Evolutionary conservation across 2,329 filamentous ascomycete species (phyloP), one percentile per base, ranked within the genome.

Genomic region (Fusarium pseudograminearum): DNA sequence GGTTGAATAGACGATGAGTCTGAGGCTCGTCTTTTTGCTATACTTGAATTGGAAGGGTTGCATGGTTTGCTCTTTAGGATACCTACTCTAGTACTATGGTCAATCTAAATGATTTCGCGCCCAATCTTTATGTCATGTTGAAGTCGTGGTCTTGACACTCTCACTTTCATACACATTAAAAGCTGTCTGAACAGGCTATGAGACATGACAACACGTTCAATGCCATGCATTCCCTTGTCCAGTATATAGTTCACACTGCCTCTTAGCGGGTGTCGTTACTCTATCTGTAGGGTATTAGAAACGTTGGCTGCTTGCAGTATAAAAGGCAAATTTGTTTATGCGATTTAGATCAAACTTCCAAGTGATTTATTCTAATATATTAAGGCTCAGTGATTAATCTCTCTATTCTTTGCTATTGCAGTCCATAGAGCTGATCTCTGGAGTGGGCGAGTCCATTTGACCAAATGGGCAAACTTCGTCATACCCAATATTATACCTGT

Each of bases 51-150:
- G 34, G n/a, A 33, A 36, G 28, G 57, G 54, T 52, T 51, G 26
- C 40, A 56, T n/a, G 40, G 36, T 42, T 65, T 66, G 50, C 28
- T 64, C 24, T 67, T 67, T 67, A 42, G 52, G 47, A 67, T 67
- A 58, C 62, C 61, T 67, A 31, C 28, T 22, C 26, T 57, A 61
- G 15, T 61, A 40, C 24, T 41, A 40, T 41, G 48, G 38, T 66
- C 30, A 61, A 73, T 71, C 44, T 69, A 71, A 20, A 54, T 41
- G 34, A 53, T 61, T 56, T 61, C 70, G 66, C 42, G 57, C 57
- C 20, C 58, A 65, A 45, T 11, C 4, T 31, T 33, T 16, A 12
- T 26, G 14, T 24, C 6, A 18, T 26, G 20, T 11, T 15, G 20
- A 15, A 33, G 20, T 54, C 26, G n/a, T 18, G 9, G 6, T 41